phyloP scores from a whole-genome alignment of 495 filamentous ascomycete genomes.

The Xylaria acuta region DNA sequence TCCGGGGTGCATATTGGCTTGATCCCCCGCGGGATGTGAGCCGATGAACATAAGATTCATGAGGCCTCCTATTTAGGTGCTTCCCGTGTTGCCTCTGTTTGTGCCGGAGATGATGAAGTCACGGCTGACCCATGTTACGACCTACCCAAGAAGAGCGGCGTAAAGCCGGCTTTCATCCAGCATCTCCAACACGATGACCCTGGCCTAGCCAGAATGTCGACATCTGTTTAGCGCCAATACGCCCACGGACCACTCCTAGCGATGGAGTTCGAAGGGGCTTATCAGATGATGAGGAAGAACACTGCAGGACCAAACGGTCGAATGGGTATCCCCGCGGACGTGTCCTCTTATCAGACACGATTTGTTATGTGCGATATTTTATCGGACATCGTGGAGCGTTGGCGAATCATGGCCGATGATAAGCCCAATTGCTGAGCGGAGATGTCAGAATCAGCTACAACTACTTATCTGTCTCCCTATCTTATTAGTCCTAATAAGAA shows the following conservation, averaged over 20 bases:
- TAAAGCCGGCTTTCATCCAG: not conserved
- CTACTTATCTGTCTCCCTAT: not conserved
- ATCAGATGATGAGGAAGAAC: not conserved
- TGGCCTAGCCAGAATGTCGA: constrained; percentile 11
- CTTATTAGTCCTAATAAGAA: constrained; percentile 5
- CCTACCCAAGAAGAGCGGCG: constrained; percentile 1
- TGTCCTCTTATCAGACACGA: constrained; percentile 34
- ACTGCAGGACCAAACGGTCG: not conserved
- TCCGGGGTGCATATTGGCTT: constrained; percentile 18
- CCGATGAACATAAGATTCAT: not conserved
- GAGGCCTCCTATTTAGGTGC: not conserved
- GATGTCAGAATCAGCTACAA: constrained; percentile 40
- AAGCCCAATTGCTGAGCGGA: constrained; percentile 38
- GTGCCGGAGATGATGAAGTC: constrained; percentile 8
- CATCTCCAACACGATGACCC: constrained; percentile 20
- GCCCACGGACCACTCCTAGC: not conserved
- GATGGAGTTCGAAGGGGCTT: not conserved
- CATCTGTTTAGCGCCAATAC: constrained; percentile 6
- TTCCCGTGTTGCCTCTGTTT: not conserved
- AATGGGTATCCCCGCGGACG: constrained; percentile 37
- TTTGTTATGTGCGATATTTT: constrained; percentile 29
- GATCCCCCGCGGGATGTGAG: constrained; percentile 2
- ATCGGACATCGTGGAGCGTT: constrained; percentile 18
- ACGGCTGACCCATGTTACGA: constrained; percentile 3
- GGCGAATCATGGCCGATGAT: constrained; percentile 42